phyloP scores from a whole-genome alignment of 495 filamentous ascomycete genomes.

The Annulohypoxylon stygium region DNA sequence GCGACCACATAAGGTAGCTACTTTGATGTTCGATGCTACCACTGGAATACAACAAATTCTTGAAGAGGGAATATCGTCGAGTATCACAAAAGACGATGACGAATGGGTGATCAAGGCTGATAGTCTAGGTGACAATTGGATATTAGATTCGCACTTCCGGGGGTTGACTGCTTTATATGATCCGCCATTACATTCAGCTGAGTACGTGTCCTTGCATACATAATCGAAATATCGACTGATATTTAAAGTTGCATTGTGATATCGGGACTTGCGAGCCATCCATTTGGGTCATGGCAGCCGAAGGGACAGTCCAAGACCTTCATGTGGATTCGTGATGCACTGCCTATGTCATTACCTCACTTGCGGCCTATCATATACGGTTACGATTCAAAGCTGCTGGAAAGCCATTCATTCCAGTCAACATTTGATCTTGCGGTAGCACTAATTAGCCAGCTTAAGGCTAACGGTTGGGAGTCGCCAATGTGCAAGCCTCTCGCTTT shows the following conservation, averaged over 20 bases:
- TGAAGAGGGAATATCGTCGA: background rate
- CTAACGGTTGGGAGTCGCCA: slow-evolving; percentile 10
- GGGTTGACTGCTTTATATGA: slow-evolving; percentile 31
- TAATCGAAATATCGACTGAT: background rate
- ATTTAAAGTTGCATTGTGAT: slow-evolving; percentile 6
- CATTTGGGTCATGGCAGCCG: slow-evolving; percentile 14
- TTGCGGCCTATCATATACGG: slow-evolving; percentile 15
- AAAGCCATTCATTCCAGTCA: slow-evolving; percentile 11
- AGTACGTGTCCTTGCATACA: slow-evolving; percentile 15
- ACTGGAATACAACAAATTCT: background rate
- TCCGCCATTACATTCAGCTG: slow-evolving; percentile 19
- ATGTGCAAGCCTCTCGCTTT: slow-evolving; percentile 7
- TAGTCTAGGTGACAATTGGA: slow-evolving; percentile 8
- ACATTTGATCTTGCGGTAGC: slow-evolving; percentile 1
- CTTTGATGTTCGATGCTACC: slow-evolving; percentile 24
- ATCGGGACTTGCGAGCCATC: slow-evolving; percentile 16
- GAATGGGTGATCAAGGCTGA: slow-evolving; percentile 20
- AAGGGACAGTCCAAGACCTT: slow-evolving; percentile 3
- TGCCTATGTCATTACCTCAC: slow-evolving; percentile 35
- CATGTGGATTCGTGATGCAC: slow-evolving; percentile 54
- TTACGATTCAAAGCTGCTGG: slow-evolving; percentile 1
- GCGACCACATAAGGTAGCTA: slow-evolving; percentile 26
- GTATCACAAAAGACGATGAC: slow-evolving; percentile 18
- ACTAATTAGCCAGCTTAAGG: background rate
- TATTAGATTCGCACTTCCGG: slow-evolving; percentile 32